These are phyloP conservation scores for Fraxinus americana DNA, from an alignment of 257 asterid species.

Conservation along the genomic window DNA sequence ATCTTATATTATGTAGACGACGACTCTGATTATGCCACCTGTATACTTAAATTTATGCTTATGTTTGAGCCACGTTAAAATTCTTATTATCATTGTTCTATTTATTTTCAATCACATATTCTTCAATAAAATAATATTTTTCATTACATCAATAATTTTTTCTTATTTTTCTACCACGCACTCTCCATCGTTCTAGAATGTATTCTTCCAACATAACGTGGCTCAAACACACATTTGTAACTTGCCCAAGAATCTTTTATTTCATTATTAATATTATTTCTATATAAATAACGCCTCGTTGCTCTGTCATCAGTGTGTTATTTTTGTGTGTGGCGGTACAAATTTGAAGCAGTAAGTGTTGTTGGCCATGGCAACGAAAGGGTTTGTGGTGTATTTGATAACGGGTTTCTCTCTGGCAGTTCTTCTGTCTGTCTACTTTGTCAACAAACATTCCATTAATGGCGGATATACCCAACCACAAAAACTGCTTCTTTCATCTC, in stretches of 20 bases:
- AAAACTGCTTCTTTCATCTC: no score
- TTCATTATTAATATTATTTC: neutral
- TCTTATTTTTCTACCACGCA: no score
- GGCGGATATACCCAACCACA: conserved; percentile 23
- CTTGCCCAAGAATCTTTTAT: neutral
- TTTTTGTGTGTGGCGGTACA: neutral
- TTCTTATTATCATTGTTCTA: no score
- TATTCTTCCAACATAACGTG: no score
- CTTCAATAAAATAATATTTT: no score
- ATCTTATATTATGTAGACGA: neutral
- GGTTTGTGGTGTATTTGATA: conserved; percentile 47
- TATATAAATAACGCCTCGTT: neutral
- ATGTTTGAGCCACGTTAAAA: no score
- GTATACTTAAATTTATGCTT: no score
- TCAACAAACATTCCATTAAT: conserved; percentile 37
- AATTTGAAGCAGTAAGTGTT: neutral
- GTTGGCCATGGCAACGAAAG: conserved; percentile 54
- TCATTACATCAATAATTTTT: no score
- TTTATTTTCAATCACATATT: no score
- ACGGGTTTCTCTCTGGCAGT: conserved; percentile 52
- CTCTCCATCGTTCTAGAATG: no score
- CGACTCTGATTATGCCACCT: neutral
- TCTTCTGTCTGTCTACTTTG: conserved; percentile 42
- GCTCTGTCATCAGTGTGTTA: neutral
- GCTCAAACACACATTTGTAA: neutral